Conservation (phyloP, 2,329 filamentous ascomycete species). For the Cladosporium sp. region DNA sequence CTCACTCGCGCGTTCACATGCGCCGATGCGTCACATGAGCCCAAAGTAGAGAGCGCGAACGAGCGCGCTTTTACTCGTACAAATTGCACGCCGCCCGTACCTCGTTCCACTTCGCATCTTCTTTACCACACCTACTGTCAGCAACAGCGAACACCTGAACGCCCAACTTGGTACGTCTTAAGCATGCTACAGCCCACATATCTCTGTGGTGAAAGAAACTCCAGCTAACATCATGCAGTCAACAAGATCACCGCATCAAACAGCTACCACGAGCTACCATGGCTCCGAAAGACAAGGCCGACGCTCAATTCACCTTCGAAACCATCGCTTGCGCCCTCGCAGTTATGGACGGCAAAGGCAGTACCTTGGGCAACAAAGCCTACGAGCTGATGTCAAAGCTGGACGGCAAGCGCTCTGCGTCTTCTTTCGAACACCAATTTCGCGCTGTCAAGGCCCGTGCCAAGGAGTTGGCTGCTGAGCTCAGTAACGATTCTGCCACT, state of each 20-base stretch:
- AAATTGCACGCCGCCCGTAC: neutral
- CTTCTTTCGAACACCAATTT: conserved; percentile 26
- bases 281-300: neutral
- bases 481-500: neutral
- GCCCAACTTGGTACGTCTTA: too few species aligned
- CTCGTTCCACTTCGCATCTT: neutral
- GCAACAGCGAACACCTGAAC: too few species aligned
- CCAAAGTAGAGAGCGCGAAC: neutral
- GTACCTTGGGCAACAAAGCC: conserved; percentile 16
- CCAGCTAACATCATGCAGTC: neutral
- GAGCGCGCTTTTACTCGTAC: neutral
- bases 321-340: conserved; percentile 20
- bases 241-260: neutral
- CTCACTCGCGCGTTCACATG: conserved; percentile 1
- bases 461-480: conserved; percentile 19
- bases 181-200: too few species aligned
- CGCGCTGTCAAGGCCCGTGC: conserved; percentile 26
- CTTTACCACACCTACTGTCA: neutral
- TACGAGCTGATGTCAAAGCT: conserved; percentile 29
- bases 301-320: conserved; percentile 20
- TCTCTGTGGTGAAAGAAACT: neutral
- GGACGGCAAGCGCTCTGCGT: conserved; percentile 19
- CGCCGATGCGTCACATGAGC: neutral
- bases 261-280: neutral
- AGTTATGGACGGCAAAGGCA: conserved; percentile 18